Base-by-base conservation (phyloP, 1,284 basidiomycete genomes). In the Gymnopus androsaceus region DNA sequence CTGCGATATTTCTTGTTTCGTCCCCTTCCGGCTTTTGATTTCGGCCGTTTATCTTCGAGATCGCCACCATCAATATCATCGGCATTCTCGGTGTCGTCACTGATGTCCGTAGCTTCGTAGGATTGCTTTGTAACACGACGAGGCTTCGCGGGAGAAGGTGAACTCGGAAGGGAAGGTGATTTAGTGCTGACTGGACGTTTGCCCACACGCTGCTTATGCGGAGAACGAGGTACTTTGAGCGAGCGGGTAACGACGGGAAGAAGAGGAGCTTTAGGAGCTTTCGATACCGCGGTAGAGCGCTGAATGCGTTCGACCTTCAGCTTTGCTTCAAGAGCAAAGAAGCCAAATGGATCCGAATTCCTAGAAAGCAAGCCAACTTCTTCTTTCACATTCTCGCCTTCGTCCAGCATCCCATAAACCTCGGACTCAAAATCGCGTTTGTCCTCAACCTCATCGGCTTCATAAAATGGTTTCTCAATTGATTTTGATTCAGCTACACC, bases 261-360 rank as follows among this genome's bases (percentile, higher is more conserved):
- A 4, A 28, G 37, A 34, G 65, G 44, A 45, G 37, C 4, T 28
- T 28, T 34, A 60, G 66, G 30, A 60, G 28, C 57, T 27, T 28
- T 37, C 12, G 17, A 38, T 14, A 45, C 38, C 4, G 53, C 56
- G 28, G 55, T 52, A 33, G 40, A 55, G 25, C 8, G 51, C 36
- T 62, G 58, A 14, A 42, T 50, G 14, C 74, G 71, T 45, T 73
- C 63, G 4, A 61, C 68, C 60, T 75, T 76, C 47, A 78, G 66
- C 58, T 73, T 73, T 52, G 66, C 67, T 61, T 79, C 76, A 1
- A 77, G 67, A 6, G 74, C 72, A 37, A 75, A 70, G 60, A 79
- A 78, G 4, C 76, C 77, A 57, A 79, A 79, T 0, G 74, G 75
- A 59, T 77, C 75, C 14, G 73, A 73, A 42, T 60, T 67, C 25